Evolutionary conservation across 768 basidiomycete genomes (phyloP).

Genomic region (Lactifluus volemus): DNA sequence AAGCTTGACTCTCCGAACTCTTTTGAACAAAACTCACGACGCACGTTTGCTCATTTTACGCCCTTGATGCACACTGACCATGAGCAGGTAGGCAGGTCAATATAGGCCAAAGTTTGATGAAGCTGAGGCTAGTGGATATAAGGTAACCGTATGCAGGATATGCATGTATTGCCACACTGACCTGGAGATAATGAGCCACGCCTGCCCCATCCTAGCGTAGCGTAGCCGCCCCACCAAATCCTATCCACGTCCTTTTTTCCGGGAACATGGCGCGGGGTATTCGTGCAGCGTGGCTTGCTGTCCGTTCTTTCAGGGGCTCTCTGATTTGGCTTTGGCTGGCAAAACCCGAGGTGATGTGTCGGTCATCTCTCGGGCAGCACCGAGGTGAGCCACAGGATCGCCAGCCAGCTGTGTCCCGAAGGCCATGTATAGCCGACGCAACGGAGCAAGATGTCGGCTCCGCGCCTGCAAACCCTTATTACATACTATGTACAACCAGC

Average conservation of each 20-base stretch:
- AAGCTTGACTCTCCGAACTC: background rate
- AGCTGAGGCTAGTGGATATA: background rate
- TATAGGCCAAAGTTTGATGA: background rate
- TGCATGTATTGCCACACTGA: background rate
- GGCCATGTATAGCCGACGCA: background rate
- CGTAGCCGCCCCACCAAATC: too few relatives aligned
- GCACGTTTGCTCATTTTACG: background rate
- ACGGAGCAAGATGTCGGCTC: background rate
- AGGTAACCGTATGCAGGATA: background rate
- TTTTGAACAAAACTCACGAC: background rate
- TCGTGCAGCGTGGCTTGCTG: background rate
- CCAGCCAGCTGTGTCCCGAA: background rate
- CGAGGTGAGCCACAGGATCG: background rate
- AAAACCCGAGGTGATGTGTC: background rate
- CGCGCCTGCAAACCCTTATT: background rate
- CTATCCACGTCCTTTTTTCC: background rate
- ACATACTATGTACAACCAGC: background rate
- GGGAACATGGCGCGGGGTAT: background rate
- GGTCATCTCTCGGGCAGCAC: background rate
- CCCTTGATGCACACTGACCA: background rate
- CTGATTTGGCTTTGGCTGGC: background rate
- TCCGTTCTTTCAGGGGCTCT: background rate
- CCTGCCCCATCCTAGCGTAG: background rate
- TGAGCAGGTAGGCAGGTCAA: background rate
- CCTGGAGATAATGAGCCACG: background rate